phyloP scores from a whole-genome alignment of 495 filamentous ascomycete genomes.

The Podospora didyma region DNA sequence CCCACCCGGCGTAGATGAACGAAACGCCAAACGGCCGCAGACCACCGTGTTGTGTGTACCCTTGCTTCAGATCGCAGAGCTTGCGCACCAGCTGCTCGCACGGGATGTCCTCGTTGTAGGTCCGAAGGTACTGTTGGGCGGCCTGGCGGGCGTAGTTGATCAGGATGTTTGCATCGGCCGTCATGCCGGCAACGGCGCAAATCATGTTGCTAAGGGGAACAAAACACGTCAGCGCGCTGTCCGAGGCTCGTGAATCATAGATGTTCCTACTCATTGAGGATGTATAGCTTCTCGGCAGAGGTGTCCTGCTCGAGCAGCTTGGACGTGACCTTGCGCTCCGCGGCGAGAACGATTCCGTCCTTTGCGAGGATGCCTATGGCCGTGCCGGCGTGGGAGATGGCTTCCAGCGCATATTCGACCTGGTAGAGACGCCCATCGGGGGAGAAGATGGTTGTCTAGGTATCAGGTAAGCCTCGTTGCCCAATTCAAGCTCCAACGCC shows the following conservation, averaged over 20 bases:
- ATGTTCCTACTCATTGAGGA: slow-evolving; percentile 82
- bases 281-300: slow-evolving; percentile 98
- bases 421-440: slow-evolving; percentile 97
- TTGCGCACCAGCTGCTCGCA: slow-evolving; percentile 97
- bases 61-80: slow-evolving; percentile 97
- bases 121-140: slow-evolving; percentile 94
- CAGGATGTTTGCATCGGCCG: slow-evolving; percentile 97
- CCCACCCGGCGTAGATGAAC: slow-evolving; percentile 99
- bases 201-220: slow-evolving; percentile 84
- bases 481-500: slow-evolving; percentile 9
- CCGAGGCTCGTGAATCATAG: background rate
- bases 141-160: slow-evolving; percentile 98
- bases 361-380: slow-evolving; percentile 93
- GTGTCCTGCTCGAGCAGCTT: slow-evolving; percentile 99
- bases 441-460: slow-evolving; percentile 97
- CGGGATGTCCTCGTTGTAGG: slow-evolving; percentile 99
- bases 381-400: slow-evolving; percentile 96
- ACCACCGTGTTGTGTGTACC: slow-evolving; percentile 98
- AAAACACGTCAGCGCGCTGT: background rate
- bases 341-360: slow-evolving; percentile 97
- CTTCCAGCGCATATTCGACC: slow-evolving; percentile 98
- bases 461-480: slow-evolving; percentile 36
- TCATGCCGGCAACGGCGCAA: slow-evolving; percentile 98
- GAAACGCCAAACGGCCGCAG: slow-evolving; percentile 97
- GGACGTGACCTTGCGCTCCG: slow-evolving; percentile 99